Conservation (phyloP, 2,329 filamentous ascomycete species). For the Fusarium veterinarium region DNA sequence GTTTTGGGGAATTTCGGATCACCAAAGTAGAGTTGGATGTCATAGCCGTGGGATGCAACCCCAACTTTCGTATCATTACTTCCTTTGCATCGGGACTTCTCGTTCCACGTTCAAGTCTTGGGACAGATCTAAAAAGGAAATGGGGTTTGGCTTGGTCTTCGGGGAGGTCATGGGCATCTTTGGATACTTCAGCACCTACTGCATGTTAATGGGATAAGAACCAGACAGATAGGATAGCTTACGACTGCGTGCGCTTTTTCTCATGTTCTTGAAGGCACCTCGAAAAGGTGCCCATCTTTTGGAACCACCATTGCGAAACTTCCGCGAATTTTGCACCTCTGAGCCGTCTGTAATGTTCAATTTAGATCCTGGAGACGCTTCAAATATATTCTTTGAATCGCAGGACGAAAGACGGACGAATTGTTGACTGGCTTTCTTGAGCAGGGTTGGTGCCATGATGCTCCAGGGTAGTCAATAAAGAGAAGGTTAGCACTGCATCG, state of each 20-base stretch:
- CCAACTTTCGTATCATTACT: constrained; percentile 42
- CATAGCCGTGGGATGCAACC: constrained; percentile 40
- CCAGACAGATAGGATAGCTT: neutral
- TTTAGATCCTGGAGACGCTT: constrained; percentile 7
- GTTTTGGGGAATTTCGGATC: constrained; percentile 36
- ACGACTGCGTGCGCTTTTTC: constrained; percentile 46
- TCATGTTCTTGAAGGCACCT: constrained; percentile 49
- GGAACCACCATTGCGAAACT: constrained; percentile 44
- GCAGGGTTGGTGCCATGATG: constrained; percentile 46
- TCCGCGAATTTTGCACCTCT: constrained; percentile 27
- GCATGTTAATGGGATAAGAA: neutral
- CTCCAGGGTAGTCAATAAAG: constrained; percentile 18
- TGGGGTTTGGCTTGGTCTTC: constrained; percentile 7
- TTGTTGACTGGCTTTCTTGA: constrained; percentile 44
- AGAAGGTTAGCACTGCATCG: constrained; percentile 9
- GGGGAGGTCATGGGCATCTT: neutral
- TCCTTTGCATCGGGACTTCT: constrained; percentile 40
- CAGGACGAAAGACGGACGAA: constrained; percentile 34
- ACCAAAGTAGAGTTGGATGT: constrained; percentile 47
- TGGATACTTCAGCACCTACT: constrained; percentile 43
- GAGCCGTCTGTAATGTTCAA: constrained; percentile 12
- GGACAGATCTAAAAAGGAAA: neutral
- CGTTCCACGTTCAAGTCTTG: constrained; percentile 14
- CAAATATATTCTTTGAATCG: constrained; percentile 22
- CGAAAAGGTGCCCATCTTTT: constrained; percentile 52